Base-by-base conservation (phyloP, 2,329 filamentous ascomycete species). In the Ramularia collo-cygni region DNA sequence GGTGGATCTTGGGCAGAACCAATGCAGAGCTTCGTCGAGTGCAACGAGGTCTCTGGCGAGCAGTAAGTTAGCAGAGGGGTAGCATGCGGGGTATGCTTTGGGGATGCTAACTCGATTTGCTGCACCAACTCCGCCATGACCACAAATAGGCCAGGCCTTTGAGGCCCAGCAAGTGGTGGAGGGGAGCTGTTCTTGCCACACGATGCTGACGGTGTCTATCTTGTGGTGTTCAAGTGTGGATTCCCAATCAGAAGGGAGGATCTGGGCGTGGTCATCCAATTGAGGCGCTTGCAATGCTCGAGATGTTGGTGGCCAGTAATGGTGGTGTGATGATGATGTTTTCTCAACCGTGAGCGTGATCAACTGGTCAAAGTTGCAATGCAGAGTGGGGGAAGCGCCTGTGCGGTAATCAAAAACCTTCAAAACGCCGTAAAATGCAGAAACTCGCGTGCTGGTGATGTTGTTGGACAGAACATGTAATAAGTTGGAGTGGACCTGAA, bases 1-100 rank as follows among this genome's bases (percentile, higher is more conserved):
- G 8, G 41, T 38, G 28, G 56, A 52, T 14, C 69, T 64, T 12
- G 70, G 69, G 49, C 70, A 73, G 52, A 72, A 72, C 44, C 70
- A 67, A 53, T 73, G 70, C 27, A 64, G 47, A 4, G 64, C 59
- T 28, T 56, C 53, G 29, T 54, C 44, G 31, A 56, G 62, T 28
- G 57, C 48, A 37, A 52, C 52, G 44, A 55, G 48, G 31, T 47
- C 39, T 19, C 46, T 48, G 34, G 21, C 10, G 21, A 54, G 38
- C 10, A 47, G 40, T 14, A 43, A 41, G 28, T 28, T 21, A 40
- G 19, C 8, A 32, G 8, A 8, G 7, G 31, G 31, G 8, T 7
- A 33, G 2, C 16, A n/a, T 33, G 17, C 8, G 31, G 9, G 3
- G 9, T 12, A n/a, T 19, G 31, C 7, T 31, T 31, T 14, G 31